A percentile compares a stretch with the other conserved stretches of the same genome.
phyloP scores from a whole-genome alignment of 306 rosid genomes.

The Canavalia gladiata region DNA sequence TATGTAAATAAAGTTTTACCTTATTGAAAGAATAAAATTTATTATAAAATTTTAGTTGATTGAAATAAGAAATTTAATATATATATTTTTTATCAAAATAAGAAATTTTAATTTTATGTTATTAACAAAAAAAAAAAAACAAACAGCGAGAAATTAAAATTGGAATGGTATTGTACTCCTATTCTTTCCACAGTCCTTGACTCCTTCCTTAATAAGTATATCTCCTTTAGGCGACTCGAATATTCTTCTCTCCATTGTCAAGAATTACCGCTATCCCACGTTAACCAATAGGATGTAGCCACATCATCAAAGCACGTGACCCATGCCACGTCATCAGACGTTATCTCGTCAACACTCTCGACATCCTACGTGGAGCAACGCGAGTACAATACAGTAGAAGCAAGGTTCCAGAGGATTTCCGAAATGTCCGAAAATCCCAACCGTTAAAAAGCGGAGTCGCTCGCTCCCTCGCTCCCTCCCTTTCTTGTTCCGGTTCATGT shows the following conservation, averaged over 20 bases:
- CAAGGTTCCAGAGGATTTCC: conserved; percentile 45
- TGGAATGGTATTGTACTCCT: neutral
- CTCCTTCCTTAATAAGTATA: neutral
- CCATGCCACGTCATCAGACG: conserved; percentile 19
- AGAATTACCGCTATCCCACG: neutral
- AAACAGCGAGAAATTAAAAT: neutral
- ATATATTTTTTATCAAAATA: too few relatives aligned
- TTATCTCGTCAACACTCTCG: neutral
- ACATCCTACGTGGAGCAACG: conserved; percentile 56
- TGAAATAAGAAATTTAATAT: too few relatives aligned
- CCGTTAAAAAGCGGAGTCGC: conserved; percentile 32
- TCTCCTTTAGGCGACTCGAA: conserved; percentile 35
- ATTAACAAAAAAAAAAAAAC: too few relatives aligned
- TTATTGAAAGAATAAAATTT: too few relatives aligned
- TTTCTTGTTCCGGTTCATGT: too few relatives aligned
- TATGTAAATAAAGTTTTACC: too few relatives aligned
- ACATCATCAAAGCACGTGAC: conserved; percentile 43
- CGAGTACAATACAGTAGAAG: neutral
- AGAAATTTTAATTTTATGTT: too few relatives aligned
- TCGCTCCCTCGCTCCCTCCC: neutral
- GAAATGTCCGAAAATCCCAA: conserved; percentile 30
- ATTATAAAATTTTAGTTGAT: too few relatives aligned
- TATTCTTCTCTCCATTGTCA: conserved; percentile 51
- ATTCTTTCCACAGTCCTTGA: too few relatives aligned
- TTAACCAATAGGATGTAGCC: conserved; percentile 39